These are phyloP conservation scores for Ogataea ganodermae DNA, from an alignment of 805 yeast genomes.

Conservation along the genomic window DNA sequence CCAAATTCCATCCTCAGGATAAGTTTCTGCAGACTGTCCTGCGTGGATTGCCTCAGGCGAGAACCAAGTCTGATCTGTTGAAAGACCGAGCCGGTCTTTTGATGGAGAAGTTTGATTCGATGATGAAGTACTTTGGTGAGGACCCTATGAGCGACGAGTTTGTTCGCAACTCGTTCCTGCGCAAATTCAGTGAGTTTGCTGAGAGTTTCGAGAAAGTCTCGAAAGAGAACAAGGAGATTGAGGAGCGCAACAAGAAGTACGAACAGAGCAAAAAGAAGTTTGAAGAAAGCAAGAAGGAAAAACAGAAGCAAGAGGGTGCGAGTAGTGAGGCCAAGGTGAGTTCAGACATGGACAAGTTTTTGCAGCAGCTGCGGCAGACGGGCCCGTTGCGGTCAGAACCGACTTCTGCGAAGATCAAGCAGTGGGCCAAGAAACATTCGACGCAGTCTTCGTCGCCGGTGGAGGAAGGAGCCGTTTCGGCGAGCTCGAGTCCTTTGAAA, in stretches of 20 bases:
- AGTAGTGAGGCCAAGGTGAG: constrained; percentile 15
- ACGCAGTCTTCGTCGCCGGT: constrained; percentile 32
- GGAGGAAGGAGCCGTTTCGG: constrained; percentile 12
- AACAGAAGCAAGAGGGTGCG: constrained; percentile 44
- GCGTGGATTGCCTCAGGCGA: constrained; percentile 73
- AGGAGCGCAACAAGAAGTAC: constrained; percentile 76
- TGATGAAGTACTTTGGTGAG: constrained; percentile 91
- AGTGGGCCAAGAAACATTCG: constrained; percentile 64
- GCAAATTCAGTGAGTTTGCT: constrained; percentile 77
- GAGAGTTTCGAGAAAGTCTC: constrained; percentile 79
- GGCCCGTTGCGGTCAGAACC: constrained; percentile 80
- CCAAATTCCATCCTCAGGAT: constrained; percentile 82
- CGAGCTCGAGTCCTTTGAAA: constrained; percentile 10
- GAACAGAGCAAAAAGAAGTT: constrained; percentile 72
- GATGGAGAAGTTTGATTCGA: constrained; percentile 60
- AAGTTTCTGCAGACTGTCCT: constrained; percentile 59
- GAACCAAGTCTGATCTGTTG: constrained; percentile 64
- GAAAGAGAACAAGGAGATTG: constrained; percentile 73
- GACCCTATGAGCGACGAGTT: constrained; percentile 64
- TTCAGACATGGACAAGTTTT: constrained; percentile 76
- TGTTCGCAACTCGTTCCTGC: constrained; percentile 70
- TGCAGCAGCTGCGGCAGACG: constrained; percentile 84
- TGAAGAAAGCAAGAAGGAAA: constrained; percentile 43
- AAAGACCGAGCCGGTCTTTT: constrained; percentile 65
- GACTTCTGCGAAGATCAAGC: constrained; percentile 77